phyloP scores from a whole-genome alignment of 1,284 basidiomycete species.

The Ceratobasidium sp. region DNA sequence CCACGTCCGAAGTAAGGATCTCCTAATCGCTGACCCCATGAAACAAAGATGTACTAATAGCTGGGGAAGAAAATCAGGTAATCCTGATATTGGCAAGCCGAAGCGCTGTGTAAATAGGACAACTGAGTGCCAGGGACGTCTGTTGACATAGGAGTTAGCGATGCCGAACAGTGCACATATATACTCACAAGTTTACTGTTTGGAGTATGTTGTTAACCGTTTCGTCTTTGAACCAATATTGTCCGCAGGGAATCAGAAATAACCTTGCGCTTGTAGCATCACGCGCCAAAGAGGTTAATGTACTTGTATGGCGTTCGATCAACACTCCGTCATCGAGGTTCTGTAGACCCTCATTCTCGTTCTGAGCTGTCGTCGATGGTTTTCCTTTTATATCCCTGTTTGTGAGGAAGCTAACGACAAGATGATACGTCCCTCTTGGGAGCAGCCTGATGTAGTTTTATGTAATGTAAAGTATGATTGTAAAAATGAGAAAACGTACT shows the following conservation, averaged over 20 bases:
- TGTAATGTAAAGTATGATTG: not conserved
- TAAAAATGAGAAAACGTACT: not conserved
- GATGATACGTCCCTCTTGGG: not conserved
- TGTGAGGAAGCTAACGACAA: conserved; percentile 6
- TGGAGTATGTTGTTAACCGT: not conserved
- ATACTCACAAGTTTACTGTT: not conserved
- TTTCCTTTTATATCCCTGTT: not conserved
- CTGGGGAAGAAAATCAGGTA: not conserved
- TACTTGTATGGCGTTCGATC: not conserved
- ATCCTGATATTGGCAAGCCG: not conserved
- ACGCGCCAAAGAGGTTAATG: not conserved
- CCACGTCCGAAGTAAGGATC: not conserved
- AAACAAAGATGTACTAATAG: not conserved
- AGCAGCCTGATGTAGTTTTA: not conserved
- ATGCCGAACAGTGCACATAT: not conserved
- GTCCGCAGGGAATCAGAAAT: not conserved
- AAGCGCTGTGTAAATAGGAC: not conserved
- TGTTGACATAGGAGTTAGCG: not conserved
- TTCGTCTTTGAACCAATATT: not conserved
- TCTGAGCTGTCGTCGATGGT: not conserved
- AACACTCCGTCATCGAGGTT: not conserved
- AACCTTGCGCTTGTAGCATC: not conserved
- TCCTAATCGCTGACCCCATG: not conserved
- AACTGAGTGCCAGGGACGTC: conserved; percentile 11
- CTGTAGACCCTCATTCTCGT: not conserved